Base-by-base conservation (phyloP, 139 green algal genomes). In the Coccomyxa sp. region DNA sequence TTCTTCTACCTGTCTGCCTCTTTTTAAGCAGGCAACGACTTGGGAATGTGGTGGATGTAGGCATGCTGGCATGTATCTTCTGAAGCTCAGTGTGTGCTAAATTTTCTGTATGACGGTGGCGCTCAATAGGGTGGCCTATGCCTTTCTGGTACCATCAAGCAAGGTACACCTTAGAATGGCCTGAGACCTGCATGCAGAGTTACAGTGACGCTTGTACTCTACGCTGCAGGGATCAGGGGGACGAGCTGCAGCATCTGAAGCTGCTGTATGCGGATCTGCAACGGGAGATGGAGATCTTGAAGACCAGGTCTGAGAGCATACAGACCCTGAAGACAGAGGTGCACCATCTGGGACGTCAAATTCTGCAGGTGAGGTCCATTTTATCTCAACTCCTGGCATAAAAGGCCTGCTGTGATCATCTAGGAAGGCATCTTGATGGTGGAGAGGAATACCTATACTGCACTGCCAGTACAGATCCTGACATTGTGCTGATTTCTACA, bases 261-360 rank as follows among this genome's bases (percentile, higher is more conserved):
- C 91, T 97, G 82, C 96, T 95, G 85, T 82, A 97, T 36, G 85
- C 79, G 16, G 90, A 95, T 55, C 81, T 96, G 0, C 90, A 90
- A 82, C 92, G 92, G 18, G 93, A 98, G 87, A 91, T 97, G 78
- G 83, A 88, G 68, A 89, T 94, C 64, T 84, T 97, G 33, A 92
- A 92, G 82, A 90, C 83, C 77, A 86, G 78, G 8, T 92, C 96
- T 22, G 84, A 89, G 34, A 94, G 94, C 75, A 92, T 96, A 29
- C 92, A 97, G 70, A 89, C 95, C 55, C 89, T 98, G 31, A 96
- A 97, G 84, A 85, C 89, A 16, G 95, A 98, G 91, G 93, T 97
- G 78, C 89, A 95, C 82, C 24, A 37, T 22, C 64, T 36, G n/a
- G 27, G 64, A 10, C 64, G 64, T 22, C 64, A 71, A 29, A 38